These are phyloP conservation scores for Epichloe gansuensis DNA, from an alignment of 2,329 filamentous ascomycete genomes.

Conservation along the genomic window DNA sequence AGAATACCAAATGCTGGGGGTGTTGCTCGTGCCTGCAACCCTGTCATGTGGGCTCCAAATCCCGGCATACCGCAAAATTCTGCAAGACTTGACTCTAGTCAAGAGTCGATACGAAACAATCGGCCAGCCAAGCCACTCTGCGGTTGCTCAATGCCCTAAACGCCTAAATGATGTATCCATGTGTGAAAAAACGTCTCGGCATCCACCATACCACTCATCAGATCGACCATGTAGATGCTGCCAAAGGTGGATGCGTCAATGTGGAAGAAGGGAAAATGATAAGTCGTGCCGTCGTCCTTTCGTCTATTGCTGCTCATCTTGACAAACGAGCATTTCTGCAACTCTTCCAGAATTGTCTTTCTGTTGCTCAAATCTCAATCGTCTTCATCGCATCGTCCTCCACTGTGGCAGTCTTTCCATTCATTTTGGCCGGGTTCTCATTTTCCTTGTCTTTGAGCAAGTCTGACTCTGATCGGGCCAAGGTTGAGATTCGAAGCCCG, in stretches of 20 bases:
- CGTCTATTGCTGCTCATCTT: neutral
- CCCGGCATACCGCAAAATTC: neutral
- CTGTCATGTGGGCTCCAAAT: neutral
- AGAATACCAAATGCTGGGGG: neutral
- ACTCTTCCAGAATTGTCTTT: neutral
- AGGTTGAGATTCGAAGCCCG: slow-evolving; percentile 15
- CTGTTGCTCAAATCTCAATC: slow-evolving; percentile 40
- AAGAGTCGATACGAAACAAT: neutral
- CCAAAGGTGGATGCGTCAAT: neutral
- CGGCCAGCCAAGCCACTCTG: neutral
- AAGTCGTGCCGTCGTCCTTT: slow-evolving; percentile 14
- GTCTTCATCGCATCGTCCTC: slow-evolving; percentile 46
- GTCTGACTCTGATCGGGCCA: slow-evolving; percentile 23
- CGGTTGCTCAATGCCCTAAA: neutral
- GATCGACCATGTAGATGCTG: neutral
- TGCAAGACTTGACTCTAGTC: neutral
- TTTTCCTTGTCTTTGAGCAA: slow-evolving; percentile 29
- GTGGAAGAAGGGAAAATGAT: neutral
- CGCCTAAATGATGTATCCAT: neutral
- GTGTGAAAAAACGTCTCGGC: neutral
- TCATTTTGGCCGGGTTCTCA: slow-evolving; percentile 24
- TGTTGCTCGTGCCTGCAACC: neutral
- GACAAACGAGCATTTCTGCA: neutral
- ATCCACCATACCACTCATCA: neutral
- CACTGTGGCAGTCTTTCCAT: slow-evolving; percentile 32